phyloP scores from a whole-genome alignment of 306 rosid genomes.

The Arachis hypogaea region DNA sequence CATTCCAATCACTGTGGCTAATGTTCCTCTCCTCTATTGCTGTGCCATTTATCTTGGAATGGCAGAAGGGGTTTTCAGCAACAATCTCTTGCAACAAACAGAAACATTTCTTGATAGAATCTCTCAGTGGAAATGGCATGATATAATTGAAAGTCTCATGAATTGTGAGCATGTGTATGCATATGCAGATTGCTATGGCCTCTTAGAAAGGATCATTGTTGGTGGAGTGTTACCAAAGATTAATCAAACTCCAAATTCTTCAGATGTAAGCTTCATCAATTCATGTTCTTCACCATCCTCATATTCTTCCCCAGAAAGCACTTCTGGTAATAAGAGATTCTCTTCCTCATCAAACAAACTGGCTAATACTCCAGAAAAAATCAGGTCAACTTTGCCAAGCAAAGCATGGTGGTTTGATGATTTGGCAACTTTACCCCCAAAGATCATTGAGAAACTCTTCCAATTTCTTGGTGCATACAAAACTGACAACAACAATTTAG shows the following conservation, averaged over 20 bases:
- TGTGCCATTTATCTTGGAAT: conserved; percentile 69
- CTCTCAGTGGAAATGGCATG: conserved; percentile 69
- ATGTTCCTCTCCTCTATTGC: conserved; percentile 69
- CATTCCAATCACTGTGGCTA: conserved; percentile 57
- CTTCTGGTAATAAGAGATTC: conserved; percentile 45
- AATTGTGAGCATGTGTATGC: conserved; percentile 50
- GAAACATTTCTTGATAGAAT: conserved; percentile 59
- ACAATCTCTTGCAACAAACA: conserved; percentile 76
- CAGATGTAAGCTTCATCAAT: conserved; percentile 47
- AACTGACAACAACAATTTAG: conserved; percentile 55
- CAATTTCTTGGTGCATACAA: conserved; percentile 53
- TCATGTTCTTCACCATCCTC: conserved; percentile 51
- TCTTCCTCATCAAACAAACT: conserved; percentile 48
- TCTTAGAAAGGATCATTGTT: conserved; percentile 66
- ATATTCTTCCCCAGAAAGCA: conserved; percentile 67
- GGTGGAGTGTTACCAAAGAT: conserved; percentile 58
- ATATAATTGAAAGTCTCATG: conserved; percentile 53
- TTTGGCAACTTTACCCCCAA: conserved; percentile 62
- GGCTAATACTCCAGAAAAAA: conserved; percentile 52
- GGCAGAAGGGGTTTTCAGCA: conserved; percentile 56
- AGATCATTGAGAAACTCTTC: conserved; percentile 64
- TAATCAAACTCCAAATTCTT: conserved; percentile 56
- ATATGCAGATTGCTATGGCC: conserved; percentile 67
- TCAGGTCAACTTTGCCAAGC: conserved; percentile 49
- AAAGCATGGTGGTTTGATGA: conserved; percentile 90